A percentile compares a stretch with the other conserved stretches of the same genome.
Conservation (phyloP, 2,329 filamentous ascomycete species). For the Ophidiomyces ophidiicola region DNA sequence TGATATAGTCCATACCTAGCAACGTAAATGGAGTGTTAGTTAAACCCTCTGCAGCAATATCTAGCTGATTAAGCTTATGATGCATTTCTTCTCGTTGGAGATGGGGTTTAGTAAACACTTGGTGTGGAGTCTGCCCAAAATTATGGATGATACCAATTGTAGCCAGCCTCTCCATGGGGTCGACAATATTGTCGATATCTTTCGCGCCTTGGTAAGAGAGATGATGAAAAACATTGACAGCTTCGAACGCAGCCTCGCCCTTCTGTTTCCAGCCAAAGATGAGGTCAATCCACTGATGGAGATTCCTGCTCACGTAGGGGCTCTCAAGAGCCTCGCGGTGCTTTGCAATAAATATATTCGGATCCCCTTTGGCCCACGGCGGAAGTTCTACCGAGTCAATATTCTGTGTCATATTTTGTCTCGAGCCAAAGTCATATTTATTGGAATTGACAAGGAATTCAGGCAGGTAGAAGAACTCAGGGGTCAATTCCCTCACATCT, state of each 20-base stretch:
- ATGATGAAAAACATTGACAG: constrained; percentile 90
- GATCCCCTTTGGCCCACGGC: constrained; percentile 92
- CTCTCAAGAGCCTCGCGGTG: constrained; percentile 93
- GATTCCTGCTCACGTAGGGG: constrained; percentile 73
- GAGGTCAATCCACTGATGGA: constrained; percentile 93
- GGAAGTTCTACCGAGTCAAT: constrained; percentile 85
- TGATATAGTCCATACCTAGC: constrained; percentile 47
- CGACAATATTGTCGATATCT: constrained; percentile 79
- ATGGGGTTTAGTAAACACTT: constrained; percentile 77
- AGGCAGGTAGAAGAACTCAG: constrained; percentile 93
- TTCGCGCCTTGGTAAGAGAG: constrained; percentile 89
- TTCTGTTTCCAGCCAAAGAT: constrained; percentile 90
- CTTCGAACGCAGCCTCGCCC: constrained; percentile 81
- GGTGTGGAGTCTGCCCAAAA: constrained; percentile 93
- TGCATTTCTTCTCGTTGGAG: constrained; percentile 58
- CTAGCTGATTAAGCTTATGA: constrained; percentile 56
- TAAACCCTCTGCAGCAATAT: constrained; percentile 63
- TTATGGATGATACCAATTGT: constrained; percentile 97
- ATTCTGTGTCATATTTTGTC: constrained; percentile 64
- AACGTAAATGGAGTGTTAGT: constrained; percentile 68
- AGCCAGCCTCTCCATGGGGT: constrained; percentile 72
- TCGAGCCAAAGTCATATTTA: constrained; percentile 79
- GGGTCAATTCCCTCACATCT: constrained; percentile 86
- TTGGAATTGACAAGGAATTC: constrained; percentile 94
- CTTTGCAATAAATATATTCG: constrained; percentile 88